A percentile compares a stretch with the other conserved stretches of the same genome.
phyloP scores from a whole-genome alignment of 1,284 basidiomycete species.

The Leccinum huronense region DNA sequence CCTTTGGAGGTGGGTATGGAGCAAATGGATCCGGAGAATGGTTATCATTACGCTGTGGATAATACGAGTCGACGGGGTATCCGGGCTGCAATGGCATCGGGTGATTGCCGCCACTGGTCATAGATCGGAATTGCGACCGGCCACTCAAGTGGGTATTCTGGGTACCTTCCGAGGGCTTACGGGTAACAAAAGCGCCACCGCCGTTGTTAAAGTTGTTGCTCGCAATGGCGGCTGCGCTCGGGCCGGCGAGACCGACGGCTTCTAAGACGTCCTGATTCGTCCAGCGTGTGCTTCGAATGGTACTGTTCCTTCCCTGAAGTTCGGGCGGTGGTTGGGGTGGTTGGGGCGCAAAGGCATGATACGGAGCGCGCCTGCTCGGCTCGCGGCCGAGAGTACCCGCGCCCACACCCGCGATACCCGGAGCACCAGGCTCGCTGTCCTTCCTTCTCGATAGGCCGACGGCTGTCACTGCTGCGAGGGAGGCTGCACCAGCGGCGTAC shows the following conservation, averaged over 20 bases:
- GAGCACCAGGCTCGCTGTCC: conserved; percentile 33
- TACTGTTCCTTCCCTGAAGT: conserved; percentile 9
- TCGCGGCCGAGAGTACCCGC: conserved; percentile 41
- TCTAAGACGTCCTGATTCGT: conserved; percentile 32
- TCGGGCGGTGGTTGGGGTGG: conserved; percentile 12
- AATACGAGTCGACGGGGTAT: conserved; percentile 31
- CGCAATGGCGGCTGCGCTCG: conserved; percentile 19
- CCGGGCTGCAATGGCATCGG: conserved; percentile 25
- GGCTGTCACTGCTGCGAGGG: conserved; percentile 35
- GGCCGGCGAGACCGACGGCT: conserved; percentile 26
- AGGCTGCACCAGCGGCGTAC: conserved; percentile 41
- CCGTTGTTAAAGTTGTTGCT: conserved; percentile 4
- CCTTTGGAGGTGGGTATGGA: conserved; percentile 21
- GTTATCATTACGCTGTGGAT: conserved; percentile 20
- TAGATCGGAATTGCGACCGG: conserved; percentile 29
- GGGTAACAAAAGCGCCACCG: conserved; percentile 12
- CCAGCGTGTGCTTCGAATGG: conserved; percentile 20
- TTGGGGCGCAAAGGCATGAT: conserved; percentile 46
- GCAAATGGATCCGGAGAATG: conserved; percentile 32
- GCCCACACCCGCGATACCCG: conserved; percentile 41
- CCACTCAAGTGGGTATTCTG: conserved; percentile 26
- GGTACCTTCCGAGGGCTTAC: conserved; percentile 27
- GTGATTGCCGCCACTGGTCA: conserved; percentile 17
- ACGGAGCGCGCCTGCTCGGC: conserved; percentile 41
- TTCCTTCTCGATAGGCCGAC: conserved; percentile 31